phyloP scores from a whole-genome alignment of 2,329 filamentous ascomycete genomes.

The Epichloe scottii region DNA sequence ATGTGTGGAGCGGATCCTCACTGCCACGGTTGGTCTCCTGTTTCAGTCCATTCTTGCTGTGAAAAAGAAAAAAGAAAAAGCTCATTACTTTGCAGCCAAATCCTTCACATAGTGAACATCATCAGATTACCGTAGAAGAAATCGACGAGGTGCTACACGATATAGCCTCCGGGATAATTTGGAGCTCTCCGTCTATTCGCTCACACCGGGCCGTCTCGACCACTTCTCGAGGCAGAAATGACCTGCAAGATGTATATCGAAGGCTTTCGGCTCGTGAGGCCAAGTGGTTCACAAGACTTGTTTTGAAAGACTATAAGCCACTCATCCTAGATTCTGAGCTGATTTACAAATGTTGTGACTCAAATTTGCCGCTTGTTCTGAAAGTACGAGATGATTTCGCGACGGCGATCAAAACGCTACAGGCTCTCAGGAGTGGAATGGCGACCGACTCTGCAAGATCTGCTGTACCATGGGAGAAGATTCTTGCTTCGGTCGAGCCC shows the following conservation, averaged over 20 bases:
- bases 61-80: neutral
- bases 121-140: slow-evolving; percentile 53
- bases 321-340: slow-evolving; percentile 45
- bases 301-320: slow-evolving; percentile 65
- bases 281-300: slow-evolving; percentile 76
- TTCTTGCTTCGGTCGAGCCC: slow-evolving; percentile 33
- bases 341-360: slow-evolving; percentile 51
- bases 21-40: slow-evolving; percentile 37
- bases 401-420: slow-evolving; percentile 44
- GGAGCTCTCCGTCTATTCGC: slow-evolving; percentile 54
- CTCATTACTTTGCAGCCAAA: slow-evolving; percentile 29
- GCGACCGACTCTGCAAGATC: slow-evolving; percentile 10
- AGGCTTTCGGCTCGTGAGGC: slow-evolving; percentile 54
- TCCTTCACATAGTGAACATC: slow-evolving; percentile 14
- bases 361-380: slow-evolving; percentile 55
- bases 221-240: slow-evolving; percentile 22
- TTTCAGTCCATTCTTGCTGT: neutral
- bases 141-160: slow-evolving; percentile 54
- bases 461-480: slow-evolving; percentile 7
- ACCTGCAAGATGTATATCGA: slow-evolving; percentile 44
- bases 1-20: slow-evolving; percentile 55
- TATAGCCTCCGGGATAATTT: slow-evolving; percentile 55
- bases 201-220: slow-evolving; percentile 15
- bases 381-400: slow-evolving; percentile 57
- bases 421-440: slow-evolving; percentile 13